These are phyloP conservation scores for Anaeromyces robustus DNA, from an alignment of 192 early-diverging fungal species.

Conservation along the genomic window DNA sequence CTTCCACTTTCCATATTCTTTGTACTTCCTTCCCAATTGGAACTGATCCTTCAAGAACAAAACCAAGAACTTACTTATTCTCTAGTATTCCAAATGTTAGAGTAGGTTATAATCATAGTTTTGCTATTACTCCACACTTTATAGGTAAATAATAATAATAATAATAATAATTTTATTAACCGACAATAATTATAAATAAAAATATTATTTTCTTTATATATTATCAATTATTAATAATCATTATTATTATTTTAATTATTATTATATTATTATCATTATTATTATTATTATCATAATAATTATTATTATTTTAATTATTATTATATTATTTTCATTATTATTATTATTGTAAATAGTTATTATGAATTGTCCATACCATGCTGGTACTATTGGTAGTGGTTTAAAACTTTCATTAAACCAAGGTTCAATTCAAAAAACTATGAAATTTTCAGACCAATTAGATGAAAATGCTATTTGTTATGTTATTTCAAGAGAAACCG, in stretches of 20 bases:
- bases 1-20: background rate
- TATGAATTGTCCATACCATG: background rate
- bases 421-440: background rate
- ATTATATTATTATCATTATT: too few relatives aligned
- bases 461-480: background rate
- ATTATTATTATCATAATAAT: too few relatives aligned
- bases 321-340: too few relatives aligned
- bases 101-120: background rate
- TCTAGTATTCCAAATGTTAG: background rate
- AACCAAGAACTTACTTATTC: background rate
- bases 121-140: background rate
- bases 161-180: too few relatives aligned
- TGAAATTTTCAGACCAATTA: background rate
- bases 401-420: background rate
- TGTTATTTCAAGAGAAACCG: background rate
- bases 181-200: too few relatives aligned
- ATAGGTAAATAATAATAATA: background rate
- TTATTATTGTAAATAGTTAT: background rate
- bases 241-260: too few relatives aligned
- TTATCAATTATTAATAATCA: too few relatives aligned
- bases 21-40: background rate
- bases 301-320: too few relatives aligned
- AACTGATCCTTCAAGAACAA: background rate
- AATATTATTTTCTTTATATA: too few relatives aligned
- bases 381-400: background rate